A percentile compares a stretch with the other conserved stretches of the same genome.
These are phyloP conservation scores for Zygoascus meyerae DNA, from an alignment of 1,139 yeast genomes.

Conservation along the genomic window DNA sequence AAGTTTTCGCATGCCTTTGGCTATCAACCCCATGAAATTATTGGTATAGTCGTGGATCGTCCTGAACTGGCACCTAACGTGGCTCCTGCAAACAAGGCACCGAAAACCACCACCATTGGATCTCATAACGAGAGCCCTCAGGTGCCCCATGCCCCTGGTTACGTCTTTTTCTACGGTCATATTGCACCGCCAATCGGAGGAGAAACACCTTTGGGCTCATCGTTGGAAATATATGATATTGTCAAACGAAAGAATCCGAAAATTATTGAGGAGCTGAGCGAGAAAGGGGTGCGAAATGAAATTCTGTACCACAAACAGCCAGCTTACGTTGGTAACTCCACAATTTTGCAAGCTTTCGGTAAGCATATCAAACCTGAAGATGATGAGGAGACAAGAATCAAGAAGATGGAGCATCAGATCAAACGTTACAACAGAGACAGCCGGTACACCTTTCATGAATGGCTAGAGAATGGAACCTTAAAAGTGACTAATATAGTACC, in stretches of 20 bases:
- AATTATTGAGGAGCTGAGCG: conserved; percentile 13
- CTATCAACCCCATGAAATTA: conserved; percentile 17
- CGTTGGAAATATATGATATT: conserved; percentile 13
- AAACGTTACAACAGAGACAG: conserved; percentile 14
- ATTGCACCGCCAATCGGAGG: conserved; percentile 16
- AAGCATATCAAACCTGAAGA: conserved; percentile 16
- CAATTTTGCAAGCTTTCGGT: conserved; percentile 16
- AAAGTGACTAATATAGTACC: conserved; percentile 15
- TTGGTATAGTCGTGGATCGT: conserved; percentile 16
- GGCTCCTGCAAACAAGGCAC: conserved; percentile 17
- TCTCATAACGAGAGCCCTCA: conserved; percentile 17
- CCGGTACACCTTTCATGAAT: conserved; percentile 13
- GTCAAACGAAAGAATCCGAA: conserved; percentile 13
- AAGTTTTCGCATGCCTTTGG: conserved; percentile 16
- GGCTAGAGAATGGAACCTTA: conserved; percentile 14
- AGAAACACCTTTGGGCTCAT: conserved; percentile 16
- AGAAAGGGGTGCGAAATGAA: conserved; percentile 13
- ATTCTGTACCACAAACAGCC: conserved; percentile 12
- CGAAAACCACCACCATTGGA: conserved; percentile 12
- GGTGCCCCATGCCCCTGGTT: conserved; percentile 19
- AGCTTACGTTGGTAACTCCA: conserved; percentile 14
- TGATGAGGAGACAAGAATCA: conserved; percentile 11
- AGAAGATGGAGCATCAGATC: conserved; percentile 16
- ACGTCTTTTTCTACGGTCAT: conserved; percentile 14
- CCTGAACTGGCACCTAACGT: conserved; percentile 17